phyloP scores from a whole-genome alignment of 2,329 filamentous ascomycete species.

The Tolypocladium ovalisporum region DNA sequence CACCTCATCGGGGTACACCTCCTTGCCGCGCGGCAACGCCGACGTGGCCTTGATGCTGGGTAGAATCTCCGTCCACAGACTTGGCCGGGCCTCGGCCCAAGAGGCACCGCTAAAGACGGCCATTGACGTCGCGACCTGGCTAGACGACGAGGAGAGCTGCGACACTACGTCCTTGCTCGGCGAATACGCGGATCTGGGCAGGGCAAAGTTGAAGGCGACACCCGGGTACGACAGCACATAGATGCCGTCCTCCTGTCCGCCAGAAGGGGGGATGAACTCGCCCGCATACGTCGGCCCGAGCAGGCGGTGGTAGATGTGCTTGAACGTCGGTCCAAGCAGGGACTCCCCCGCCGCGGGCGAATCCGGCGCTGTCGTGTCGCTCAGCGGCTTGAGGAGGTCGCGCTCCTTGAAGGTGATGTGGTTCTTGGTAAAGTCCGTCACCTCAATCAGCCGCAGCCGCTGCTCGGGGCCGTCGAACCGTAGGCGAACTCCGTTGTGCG shows the following conservation, averaged over 20 bases:
- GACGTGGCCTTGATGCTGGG: constrained; percentile 64
- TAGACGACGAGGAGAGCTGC: constrained; percentile 67
- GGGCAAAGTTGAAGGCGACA: constrained; percentile 82
- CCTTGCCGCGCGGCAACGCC: constrained; percentile 59
- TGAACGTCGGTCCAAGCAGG: constrained; percentile 59
- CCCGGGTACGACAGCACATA: constrained; percentile 94
- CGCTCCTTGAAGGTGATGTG: constrained; percentile 70
- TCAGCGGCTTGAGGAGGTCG: constrained; percentile 60
- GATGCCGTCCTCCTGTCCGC: constrained; percentile 48
- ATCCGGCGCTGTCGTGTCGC: constrained; percentile 21
- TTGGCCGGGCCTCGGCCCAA: constrained; percentile 73
- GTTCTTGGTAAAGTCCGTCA: constrained; percentile 80
- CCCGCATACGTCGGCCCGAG: constrained; percentile 90
- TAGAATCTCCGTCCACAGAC: constrained; percentile 64
- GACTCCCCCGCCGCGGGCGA: constrained; percentile 22
- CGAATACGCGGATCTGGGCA: constrained; percentile 65
- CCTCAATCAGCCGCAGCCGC: constrained; percentile 79
- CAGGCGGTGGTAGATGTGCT: constrained; percentile 87
- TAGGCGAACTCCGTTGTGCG: constrained; percentile 76
- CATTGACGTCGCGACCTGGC: constrained; percentile 72
- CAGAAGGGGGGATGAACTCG: constrained; percentile 67
- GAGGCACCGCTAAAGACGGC: constrained; percentile 84
- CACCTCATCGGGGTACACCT: constrained; percentile 79
- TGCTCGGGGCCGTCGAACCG: constrained; percentile 93
- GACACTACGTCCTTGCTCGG: constrained; percentile 73